Conservation (phyloP, 1,284 basidiomycete species). For the Cystobasidium slooffiae region DNA sequence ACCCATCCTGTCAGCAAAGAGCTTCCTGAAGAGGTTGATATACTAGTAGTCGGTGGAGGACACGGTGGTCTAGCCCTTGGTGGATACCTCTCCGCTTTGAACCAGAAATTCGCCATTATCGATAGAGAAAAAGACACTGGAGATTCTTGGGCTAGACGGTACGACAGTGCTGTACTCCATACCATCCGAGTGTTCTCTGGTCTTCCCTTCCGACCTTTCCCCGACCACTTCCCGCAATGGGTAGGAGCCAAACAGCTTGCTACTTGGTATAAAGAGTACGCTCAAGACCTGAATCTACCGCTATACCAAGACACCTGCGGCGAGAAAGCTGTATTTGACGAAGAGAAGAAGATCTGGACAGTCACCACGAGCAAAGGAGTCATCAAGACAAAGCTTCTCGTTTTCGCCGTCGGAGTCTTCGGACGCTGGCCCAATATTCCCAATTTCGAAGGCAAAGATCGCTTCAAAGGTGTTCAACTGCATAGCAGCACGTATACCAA, state of each 20-base stretch:
- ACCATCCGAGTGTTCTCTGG: constrained; percentile 35
- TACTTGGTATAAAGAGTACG: constrained; percentile 30
- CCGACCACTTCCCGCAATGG: constrained; percentile 13
- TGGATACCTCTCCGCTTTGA: constrained; percentile 22
- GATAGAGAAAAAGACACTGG: constrained; percentile 29
- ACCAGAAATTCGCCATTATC: constrained; percentile 15
- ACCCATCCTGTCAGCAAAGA: background rate
- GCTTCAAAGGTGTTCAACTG: constrained; percentile 22
- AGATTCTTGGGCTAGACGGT: constrained; percentile 33
- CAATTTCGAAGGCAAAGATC: background rate
- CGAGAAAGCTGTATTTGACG: constrained; percentile 17
- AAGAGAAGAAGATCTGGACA: constrained; percentile 6
- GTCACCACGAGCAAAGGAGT: background rate
- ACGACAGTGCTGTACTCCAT: constrained; percentile 38
- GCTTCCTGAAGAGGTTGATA: background rate
- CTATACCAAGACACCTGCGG: constrained; percentile 15
- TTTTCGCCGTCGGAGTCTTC: constrained; percentile 27
- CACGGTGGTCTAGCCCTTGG: constrained; percentile 18
- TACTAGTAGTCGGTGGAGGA: constrained; percentile 33
- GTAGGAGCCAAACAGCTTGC: constrained; percentile 28
- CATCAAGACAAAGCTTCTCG: background rate
- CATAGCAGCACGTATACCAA: constrained; percentile 35
- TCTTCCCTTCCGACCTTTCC: constrained; percentile 37
- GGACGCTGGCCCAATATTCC: constrained; percentile 27
- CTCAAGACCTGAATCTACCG: constrained; percentile 26